phyloP scores from a whole-genome alignment of 1,284 basidiomycete species.

The Pseudozyma hubeiensis region DNA sequence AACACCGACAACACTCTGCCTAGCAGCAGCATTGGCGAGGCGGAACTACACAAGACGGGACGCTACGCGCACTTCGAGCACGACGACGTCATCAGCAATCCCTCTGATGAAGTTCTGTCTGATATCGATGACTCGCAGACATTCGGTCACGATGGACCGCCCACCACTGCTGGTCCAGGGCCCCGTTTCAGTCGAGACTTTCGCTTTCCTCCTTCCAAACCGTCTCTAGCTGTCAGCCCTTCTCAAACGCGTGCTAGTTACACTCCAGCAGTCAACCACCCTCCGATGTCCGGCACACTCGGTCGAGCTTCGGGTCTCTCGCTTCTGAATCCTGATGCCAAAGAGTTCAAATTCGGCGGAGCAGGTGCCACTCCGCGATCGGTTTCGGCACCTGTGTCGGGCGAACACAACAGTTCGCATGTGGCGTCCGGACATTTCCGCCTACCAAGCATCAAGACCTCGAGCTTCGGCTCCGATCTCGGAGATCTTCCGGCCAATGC shows the following conservation, averaged over 20 bases:
- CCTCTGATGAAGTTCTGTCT: conserved; percentile 49
- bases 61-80: conserved; percentile 8
- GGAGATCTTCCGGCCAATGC: conserved; percentile 24
- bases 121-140: conserved; percentile 41
- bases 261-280: conserved; percentile 1
- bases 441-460: conserved; percentile 57
- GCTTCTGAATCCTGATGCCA: conserved; percentile 51
- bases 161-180: conserved; percentile 2
- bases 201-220: conserved; percentile 37
- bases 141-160: conserved; percentile 34
- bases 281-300: conserved; percentile 27
- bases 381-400: conserved; percentile 23
- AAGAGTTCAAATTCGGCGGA: conserved; percentile 53
- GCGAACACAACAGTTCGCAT: neutral
- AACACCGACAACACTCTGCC: conserved; percentile 54
- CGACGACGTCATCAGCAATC: conserved; percentile 53
- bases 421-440: conserved; percentile 38
- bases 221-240: neutral
- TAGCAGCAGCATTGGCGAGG: conserved; percentile 54
- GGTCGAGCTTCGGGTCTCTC: conserved; percentile 39
- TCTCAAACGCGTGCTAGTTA: neutral
- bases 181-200: conserved; percentile 49
- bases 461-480: conserved; percentile 56
- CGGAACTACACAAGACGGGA: conserved; percentile 19
- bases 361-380: conserved; percentile 1